Evolutionary conservation across 768 basidiomycete species (phyloP).

Genomic region (Russula emetica): DNA sequence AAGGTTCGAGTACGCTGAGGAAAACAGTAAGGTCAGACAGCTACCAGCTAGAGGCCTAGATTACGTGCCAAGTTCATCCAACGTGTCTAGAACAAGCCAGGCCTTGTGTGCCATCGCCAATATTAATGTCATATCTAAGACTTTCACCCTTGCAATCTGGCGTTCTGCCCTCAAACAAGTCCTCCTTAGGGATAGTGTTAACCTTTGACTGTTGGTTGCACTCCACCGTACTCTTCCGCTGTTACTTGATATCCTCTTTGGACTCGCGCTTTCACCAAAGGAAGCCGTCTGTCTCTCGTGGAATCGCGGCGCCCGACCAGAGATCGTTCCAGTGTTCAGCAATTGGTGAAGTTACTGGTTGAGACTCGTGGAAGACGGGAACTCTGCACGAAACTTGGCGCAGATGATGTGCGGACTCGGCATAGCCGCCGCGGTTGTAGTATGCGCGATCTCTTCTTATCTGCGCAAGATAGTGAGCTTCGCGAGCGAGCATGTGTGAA

Average conservation of each 20-base stretch:
- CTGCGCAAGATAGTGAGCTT: slow-evolving; percentile 24
- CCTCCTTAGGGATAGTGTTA: slow-evolving; percentile 14
- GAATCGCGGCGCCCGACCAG: slow-evolving; percentile 24
- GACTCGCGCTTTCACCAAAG: slow-evolving; percentile 22
- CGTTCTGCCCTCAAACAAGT: slow-evolving; percentile 7
- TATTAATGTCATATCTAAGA: slow-evolving; percentile 15
- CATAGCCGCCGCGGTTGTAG: neutral
- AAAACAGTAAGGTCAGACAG: neutral
- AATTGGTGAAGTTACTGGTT: neutral
- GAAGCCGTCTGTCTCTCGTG: slow-evolving; percentile 15
- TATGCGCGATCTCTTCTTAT: slow-evolving; percentile 19
- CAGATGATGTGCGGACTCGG: slow-evolving; percentile 25
- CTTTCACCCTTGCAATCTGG: slow-evolving; percentile 6
- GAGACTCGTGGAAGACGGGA: neutral
- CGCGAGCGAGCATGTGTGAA: slow-evolving; percentile 25
- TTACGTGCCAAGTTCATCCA: slow-evolving; percentile 19
- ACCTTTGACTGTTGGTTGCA: neutral
- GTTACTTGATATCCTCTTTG: slow-evolving; percentile 22
- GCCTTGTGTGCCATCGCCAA: slow-evolving; percentile 23
- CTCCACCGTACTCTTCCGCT: slow-evolving; percentile 5
- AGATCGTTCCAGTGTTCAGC: slow-evolving; percentile 23
- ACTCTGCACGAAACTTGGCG: slow-evolving; percentile 21
- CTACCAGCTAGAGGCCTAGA: neutral
- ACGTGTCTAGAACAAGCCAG: slow-evolving; percentile 27
- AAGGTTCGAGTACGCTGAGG: slow-evolving; percentile 21